Percentiles rank a stretch among this genome's conserved stretches.
phyloP scores from a whole-genome alignment of 2,329 filamentous ascomycete species.

The Nigrospora sphaerica region DNA sequence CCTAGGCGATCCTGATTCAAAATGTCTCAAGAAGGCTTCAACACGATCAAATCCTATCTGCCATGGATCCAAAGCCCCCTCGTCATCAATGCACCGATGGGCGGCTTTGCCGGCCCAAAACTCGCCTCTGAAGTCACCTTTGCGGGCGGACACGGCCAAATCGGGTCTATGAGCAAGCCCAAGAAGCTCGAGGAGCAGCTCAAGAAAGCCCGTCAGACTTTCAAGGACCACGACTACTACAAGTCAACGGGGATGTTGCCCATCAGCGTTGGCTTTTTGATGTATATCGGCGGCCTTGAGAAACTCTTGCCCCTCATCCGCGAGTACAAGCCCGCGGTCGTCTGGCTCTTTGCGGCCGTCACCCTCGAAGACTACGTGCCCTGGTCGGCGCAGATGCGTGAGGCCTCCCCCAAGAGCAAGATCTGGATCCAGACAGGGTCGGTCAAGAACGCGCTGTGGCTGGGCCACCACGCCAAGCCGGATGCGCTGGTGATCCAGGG shows the following conservation, averaged over 20 bases:
- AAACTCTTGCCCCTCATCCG: slow-evolving; percentile 44
- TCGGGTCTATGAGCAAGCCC: slow-evolving; percentile 7
- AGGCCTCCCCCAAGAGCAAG: slow-evolving; percentile 30
- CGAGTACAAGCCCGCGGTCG: slow-evolving; percentile 46
- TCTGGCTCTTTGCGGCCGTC: slow-evolving; percentile 61
- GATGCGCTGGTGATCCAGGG: slow-evolving; percentile 47
- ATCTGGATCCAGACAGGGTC: slow-evolving; percentile 48
- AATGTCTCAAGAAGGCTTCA: too few relatives aligned
- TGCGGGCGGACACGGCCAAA: slow-evolving; percentile 31
- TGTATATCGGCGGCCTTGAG: slow-evolving; percentile 35
- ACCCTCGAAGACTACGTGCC: slow-evolving; percentile 15
- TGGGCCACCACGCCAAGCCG: slow-evolving; percentile 25
- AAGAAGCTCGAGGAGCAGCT: slow-evolving; percentile 23
- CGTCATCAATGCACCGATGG: slow-evolving; percentile 34
- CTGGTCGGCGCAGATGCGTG: slow-evolving; percentile 25
- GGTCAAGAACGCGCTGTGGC: slow-evolving; percentile 36
- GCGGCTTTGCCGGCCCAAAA: slow-evolving; percentile 25
- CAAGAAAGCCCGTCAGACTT: slow-evolving; percentile 12
- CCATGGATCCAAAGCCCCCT: slow-evolving; percentile 16
- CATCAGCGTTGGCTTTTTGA: slow-evolving; percentile 57
- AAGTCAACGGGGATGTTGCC: slow-evolving; percentile 25
- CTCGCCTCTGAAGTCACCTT: slow-evolving; percentile 31
- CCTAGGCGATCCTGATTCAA: too few relatives aligned
- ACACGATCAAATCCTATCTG: too few relatives aligned
- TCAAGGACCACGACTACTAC: slow-evolving; percentile 16